Conservation (phyloP, 768 basidiomycete species). For the Leucocoprinus leucothites region DNA sequence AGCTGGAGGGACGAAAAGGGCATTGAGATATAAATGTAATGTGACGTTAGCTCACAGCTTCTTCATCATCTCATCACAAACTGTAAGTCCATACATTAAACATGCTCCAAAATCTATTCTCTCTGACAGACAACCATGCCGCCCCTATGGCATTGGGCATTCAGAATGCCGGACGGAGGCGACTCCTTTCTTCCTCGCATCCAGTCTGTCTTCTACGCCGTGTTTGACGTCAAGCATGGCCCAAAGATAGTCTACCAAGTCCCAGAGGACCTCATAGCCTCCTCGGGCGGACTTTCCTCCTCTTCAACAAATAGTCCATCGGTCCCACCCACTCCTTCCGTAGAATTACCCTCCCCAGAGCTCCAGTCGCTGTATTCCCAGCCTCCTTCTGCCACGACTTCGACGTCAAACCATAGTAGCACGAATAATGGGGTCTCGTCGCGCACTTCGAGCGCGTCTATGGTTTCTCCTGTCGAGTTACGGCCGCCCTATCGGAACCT, state of each 20-base stretch:
- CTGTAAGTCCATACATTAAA: neutral
- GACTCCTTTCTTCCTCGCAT: constrained; percentile 79
- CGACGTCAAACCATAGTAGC: constrained; percentile 17
- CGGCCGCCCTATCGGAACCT: constrained; percentile 37
- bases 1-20: constrained; percentile 65
- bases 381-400: constrained; percentile 10
- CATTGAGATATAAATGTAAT: constrained; percentile 16
- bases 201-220: constrained; percentile 90
- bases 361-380: neutral
- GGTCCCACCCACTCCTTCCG: constrained; percentile 37
- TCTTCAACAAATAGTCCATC: constrained; percentile 23
- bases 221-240: constrained; percentile 83
- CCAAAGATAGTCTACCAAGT: constrained; percentile 93
- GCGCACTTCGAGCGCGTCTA: constrained; percentile 49
- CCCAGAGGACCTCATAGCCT: constrained; percentile 83
- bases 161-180: constrained; percentile 29
- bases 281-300: constrained; percentile 27
- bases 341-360: constrained; percentile 26
- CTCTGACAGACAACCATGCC: constrained; percentile 4
- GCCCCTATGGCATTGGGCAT: constrained; percentile 9
- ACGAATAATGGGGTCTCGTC: constrained; percentile 29
- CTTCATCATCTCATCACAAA: constrained; percentile 8
- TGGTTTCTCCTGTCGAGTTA: constrained; percentile 43
- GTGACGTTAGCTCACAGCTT: neutral
- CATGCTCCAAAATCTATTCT: neutral